phyloP scores from a whole-genome alignment of 768 basidiomycete genomes.

The Gloeostereum incarnatum region DNA sequence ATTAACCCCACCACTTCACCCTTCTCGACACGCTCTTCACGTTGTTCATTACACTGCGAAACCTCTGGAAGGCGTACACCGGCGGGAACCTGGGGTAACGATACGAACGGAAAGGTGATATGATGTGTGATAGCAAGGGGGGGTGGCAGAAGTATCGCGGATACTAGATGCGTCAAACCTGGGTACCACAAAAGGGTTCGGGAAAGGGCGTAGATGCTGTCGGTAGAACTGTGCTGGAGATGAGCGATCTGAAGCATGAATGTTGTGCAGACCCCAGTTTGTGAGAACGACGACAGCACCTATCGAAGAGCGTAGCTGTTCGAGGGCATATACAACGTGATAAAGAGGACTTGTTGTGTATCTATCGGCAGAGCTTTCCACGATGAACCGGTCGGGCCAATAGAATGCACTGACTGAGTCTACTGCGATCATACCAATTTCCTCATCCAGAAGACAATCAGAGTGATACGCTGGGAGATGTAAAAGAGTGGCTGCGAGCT shows the following conservation, averaged over 20 bases:
- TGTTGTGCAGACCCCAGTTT: conserved; percentile 46
- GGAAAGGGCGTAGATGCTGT: conserved; percentile 45
- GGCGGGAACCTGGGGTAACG: conserved; percentile 7
- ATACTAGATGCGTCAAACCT: no score
- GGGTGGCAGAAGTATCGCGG: conserved; percentile 7
- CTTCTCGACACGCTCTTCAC: no score
- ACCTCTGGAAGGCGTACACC: conserved; percentile 4
- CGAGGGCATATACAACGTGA: conserved; percentile 38
- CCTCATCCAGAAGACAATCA: conserved; percentile 34
- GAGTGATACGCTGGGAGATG: conserved; percentile 48
- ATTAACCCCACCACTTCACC: no score
- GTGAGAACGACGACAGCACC: conserved; percentile 44
- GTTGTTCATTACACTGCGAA: no score
- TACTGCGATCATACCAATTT: conserved; percentile 58
- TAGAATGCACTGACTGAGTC: conserved; percentile 74
- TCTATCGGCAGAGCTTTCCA: conserved; percentile 25
- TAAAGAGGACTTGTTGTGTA: conserved; percentile 24
- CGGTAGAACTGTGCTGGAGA: conserved; percentile 25
- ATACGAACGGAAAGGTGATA: conserved; percentile 10
- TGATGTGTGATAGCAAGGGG: conserved; percentile 14
- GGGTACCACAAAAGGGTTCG: conserved; percentile 13
- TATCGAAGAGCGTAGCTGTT: conserved; percentile 37
- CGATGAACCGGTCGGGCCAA: conserved; percentile 65
- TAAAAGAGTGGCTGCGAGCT: conserved; percentile 61
- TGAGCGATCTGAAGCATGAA: conserved; percentile 10